Evolutionary conservation across 2,329 filamentous ascomycete species (phyloP).

Genomic region (Cladosporium austrohemisphaericum): DNA sequence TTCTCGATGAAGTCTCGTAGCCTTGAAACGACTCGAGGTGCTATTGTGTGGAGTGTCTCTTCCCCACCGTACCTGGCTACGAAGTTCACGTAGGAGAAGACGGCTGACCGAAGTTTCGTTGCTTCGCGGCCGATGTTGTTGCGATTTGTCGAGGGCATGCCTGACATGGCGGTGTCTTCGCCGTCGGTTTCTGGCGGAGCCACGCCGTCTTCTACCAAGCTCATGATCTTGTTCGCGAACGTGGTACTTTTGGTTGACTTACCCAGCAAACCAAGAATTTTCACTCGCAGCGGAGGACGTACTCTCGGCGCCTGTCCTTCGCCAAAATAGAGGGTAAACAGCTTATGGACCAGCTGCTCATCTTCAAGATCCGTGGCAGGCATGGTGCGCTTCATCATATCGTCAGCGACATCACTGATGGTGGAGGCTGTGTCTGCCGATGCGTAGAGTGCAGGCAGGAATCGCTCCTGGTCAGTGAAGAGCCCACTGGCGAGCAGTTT

Average conservation of each 20-base stretch:
- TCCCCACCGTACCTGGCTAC: conserved; percentile 68
- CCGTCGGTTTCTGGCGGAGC: conserved; percentile 36
- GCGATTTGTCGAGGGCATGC: conserved; percentile 28
- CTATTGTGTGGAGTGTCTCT: conserved; percentile 61
- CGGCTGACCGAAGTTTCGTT: conserved; percentile 72
- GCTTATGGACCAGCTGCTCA: conserved; percentile 54
- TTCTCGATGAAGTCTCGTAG: conserved; percentile 70
- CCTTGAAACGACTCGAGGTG: conserved; percentile 62
- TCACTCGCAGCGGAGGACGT: conserved; percentile 69
- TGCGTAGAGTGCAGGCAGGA: conserved; percentile 78
- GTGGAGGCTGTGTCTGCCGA: conserved; percentile 77
- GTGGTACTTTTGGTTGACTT: conserved; percentile 72
- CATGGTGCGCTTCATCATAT: conserved; percentile 75
- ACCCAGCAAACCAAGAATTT: conserved; percentile 69
- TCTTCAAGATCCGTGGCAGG: conserved; percentile 70
- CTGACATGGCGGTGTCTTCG: conserved; percentile 32
- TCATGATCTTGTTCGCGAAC: conserved; percentile 64
- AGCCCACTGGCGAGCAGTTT: conserved; percentile 77
- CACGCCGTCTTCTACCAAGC: conserved; percentile 66
- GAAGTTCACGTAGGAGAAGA: conserved; percentile 86
- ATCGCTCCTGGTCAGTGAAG: conserved; percentile 78
- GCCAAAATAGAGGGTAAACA: conserved; percentile 71
- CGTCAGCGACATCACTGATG: conserved; percentile 80
- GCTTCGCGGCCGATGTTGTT: conserved; percentile 64
- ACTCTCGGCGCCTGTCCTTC: conserved; percentile 43